phyloP scores from a whole-genome alignment of 495 filamentous ascomycete genomes.

The Bacidia gigantensis region DNA sequence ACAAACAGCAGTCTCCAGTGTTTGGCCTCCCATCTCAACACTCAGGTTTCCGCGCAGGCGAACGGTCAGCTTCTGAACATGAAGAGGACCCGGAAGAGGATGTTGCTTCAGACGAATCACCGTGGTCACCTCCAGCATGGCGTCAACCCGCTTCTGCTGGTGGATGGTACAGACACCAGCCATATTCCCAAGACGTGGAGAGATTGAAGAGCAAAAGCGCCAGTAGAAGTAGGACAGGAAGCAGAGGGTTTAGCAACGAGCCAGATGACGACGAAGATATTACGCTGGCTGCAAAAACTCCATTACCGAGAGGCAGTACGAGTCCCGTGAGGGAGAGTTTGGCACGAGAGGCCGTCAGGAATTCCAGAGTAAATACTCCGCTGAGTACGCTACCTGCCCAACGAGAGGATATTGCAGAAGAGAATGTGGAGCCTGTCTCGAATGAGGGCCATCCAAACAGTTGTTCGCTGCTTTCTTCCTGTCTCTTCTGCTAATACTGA shows the following conservation, averaged over 20 bases:
- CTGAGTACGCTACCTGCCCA: slow-evolving; percentile 32
- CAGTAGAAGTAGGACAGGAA: slow-evolving; percentile 37
- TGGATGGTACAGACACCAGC: slow-evolving; percentile 49
- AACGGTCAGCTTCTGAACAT: background rate
- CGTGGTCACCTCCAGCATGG: slow-evolving; percentile 50
- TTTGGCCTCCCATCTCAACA: slow-evolving; percentile 57
- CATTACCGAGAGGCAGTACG: slow-evolving; percentile 37
- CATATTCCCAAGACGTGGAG: slow-evolving; percentile 28
- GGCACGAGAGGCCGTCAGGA: slow-evolving; percentile 18
- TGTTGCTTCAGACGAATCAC: slow-evolving; percentile 20
- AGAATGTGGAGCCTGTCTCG: slow-evolving; percentile 21
- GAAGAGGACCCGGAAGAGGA: slow-evolving; percentile 40
- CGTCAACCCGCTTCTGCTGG: slow-evolving; percentile 36
- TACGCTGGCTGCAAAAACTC: slow-evolving; percentile 44
- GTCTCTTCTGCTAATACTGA: slow-evolving; percentile 7
- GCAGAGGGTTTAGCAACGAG: slow-evolving; percentile 36
- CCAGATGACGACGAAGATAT: slow-evolving; percentile 33
- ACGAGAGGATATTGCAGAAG: slow-evolving; percentile 14
- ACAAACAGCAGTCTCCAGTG: slow-evolving; percentile 35
- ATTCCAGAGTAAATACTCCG: slow-evolving; percentile 20
- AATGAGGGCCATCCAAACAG: slow-evolving; percentile 35
- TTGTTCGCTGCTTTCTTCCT: slow-evolving; percentile 32
- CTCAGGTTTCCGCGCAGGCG: slow-evolving; percentile 58
- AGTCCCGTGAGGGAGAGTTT: slow-evolving; percentile 40
- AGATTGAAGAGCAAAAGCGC: slow-evolving; percentile 35